A percentile compares a stretch with the other conserved stretches of the same genome.
Conservation (phyloP, 495 filamentous ascomycete genomes). For the Cenococcum geophilum region DNA sequence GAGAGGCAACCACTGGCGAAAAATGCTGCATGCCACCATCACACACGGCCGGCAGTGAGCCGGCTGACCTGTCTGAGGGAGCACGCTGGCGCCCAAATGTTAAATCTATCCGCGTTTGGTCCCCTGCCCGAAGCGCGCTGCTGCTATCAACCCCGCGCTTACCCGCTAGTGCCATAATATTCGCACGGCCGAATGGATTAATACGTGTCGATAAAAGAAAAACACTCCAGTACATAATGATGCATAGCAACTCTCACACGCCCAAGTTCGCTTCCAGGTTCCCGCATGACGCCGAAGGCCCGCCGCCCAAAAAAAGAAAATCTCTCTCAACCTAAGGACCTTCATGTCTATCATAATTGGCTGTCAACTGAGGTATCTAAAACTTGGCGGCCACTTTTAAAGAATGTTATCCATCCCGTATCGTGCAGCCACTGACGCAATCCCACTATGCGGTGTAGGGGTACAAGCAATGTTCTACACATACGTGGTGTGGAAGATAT, state of each 20-base stretch:
- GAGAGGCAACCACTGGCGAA: no score
- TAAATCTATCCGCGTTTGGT: not conserved
- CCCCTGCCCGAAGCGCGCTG: not conserved
- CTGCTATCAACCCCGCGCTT: not conserved
- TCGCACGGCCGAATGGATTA: not conserved
- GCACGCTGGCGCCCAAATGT: not conserved
- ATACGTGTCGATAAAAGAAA: not conserved
- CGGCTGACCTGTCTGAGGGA: not conserved
- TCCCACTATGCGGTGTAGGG: constrained; percentile 17
- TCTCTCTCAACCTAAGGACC: not conserved
- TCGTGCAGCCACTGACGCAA: constrained; percentile 6
- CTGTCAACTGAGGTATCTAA: not conserved
- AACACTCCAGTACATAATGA: not conserved
- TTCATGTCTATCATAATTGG: not conserved
- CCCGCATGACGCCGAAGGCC: not conserved
- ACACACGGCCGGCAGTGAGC: not conserved
- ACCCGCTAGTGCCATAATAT: not conserved
- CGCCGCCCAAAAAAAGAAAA: constrained; percentile 1
- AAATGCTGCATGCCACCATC: no score
- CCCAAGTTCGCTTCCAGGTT: not conserved
- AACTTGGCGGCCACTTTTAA: not conserved
- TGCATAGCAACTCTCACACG: not conserved
- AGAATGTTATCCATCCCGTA: not conserved
- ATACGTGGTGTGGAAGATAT: constrained; percentile 32
- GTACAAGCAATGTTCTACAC: constrained; percentile 1